phyloP scores from a whole-genome alignment of 306 rosid genomes.

The Acacia acuminata region DNA sequence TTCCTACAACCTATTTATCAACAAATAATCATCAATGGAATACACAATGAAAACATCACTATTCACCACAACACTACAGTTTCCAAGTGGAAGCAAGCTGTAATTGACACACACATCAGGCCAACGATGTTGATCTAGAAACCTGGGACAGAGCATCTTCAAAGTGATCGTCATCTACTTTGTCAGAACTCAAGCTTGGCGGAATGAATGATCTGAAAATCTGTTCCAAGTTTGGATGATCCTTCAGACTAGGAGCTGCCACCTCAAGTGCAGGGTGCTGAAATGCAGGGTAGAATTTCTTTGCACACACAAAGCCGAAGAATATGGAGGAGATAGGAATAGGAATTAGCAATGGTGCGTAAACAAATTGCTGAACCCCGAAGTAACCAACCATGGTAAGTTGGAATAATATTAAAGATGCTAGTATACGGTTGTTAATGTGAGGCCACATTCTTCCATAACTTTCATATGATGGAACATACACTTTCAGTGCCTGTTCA shows the following conservation, averaged over 20 bases:
- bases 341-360: constrained; percentile 53
- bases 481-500: constrained; percentile 86
- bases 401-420: constrained; percentile 76
- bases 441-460: constrained; percentile 98
- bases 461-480: constrained; percentile 85
- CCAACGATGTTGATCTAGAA: constrained; percentile 56
- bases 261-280: constrained; percentile 60
- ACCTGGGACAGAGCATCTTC: constrained; percentile 79
- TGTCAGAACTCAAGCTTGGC: constrained; percentile 72
- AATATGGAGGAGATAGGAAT: constrained; percentile 65
- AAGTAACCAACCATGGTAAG: constrained; percentile 87
- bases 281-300: constrained; percentile 76
- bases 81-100: constrained; percentile 13
- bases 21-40: constrained; percentile 38
- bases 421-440: constrained; percentile 63
- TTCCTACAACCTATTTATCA: constrained; percentile 42
- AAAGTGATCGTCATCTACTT: constrained; percentile 58
- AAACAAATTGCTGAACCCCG: constrained; percentile 53
- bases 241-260: constrained; percentile 49
- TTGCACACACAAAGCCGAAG: constrained; percentile 48
- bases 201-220: constrained; percentile 72
- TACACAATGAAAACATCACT: neutral
- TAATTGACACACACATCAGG: constrained; percentile 39
- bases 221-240: constrained; percentile 69
- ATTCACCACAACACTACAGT: constrained; percentile 25